phyloP scores from a whole-genome alignment of 1,139 yeast genomes.

The Scheffersomyces illinoinensis region DNA sequence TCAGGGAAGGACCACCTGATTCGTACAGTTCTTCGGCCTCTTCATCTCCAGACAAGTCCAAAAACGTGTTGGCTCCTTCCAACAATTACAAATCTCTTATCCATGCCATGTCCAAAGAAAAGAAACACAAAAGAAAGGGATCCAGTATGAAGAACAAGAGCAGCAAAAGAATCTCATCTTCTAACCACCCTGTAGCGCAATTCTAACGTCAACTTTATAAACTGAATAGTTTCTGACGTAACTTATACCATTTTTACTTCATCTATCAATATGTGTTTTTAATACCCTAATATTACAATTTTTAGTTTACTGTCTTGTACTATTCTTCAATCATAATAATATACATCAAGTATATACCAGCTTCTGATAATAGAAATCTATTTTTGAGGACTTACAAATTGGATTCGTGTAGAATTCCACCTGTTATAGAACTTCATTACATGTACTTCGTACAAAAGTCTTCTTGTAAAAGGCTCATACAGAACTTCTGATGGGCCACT shows the following conservation, averaged over 20 bases:
- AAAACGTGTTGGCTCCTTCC: conserved; percentile 12
- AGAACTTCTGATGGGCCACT: background rate
- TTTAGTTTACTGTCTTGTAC: background rate
- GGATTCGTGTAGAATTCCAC: background rate
- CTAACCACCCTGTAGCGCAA: background rate
- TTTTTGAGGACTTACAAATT: background rate
- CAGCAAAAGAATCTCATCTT: background rate
- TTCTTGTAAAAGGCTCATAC: background rate
- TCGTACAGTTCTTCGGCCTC: background rate
- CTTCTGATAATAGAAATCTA: background rate
- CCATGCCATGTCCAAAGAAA: conserved; percentile 15
- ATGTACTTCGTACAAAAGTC: background rate
- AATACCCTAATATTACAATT: background rate
- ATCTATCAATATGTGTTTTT: background rate
- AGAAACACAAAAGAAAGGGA: conserved; percentile 12
- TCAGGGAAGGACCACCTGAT: background rate
- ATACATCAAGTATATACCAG: background rate
- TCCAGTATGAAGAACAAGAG: background rate
- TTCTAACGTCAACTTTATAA: background rate
- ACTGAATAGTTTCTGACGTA: background rate
- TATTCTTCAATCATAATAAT: background rate
- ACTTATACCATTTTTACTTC: background rate
- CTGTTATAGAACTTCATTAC: background rate
- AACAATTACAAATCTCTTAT: conserved; percentile 15
- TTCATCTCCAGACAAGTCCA: conserved; percentile 1